Evolutionary conservation across 345 rosid genomes (phyloP).

Genomic region (Microthlaspi erraticum): DNA sequence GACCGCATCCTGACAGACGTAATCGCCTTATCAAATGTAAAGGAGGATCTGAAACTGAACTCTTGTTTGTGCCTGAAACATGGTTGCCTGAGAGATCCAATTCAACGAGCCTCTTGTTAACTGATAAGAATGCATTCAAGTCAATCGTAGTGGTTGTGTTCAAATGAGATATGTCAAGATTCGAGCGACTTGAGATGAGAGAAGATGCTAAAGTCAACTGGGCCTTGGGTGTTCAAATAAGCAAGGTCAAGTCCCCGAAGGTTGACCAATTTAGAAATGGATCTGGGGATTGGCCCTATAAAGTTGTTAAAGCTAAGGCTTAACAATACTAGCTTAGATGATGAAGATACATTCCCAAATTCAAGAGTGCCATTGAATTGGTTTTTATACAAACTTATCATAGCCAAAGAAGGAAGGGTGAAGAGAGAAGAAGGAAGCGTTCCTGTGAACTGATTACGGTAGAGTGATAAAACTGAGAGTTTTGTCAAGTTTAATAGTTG

Average conservation of each 20-base stretch:
- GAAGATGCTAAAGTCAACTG: slow-evolving; percentile 32
- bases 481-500: slow-evolving; percentile 18
- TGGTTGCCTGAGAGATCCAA: slow-evolving; percentile 21
- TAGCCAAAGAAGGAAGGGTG: background rate
- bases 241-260: background rate
- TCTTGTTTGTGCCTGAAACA: background rate
- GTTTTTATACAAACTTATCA: background rate
- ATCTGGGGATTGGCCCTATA: slow-evolving; percentile 24
- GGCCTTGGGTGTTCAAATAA: slow-evolving; percentile 1
- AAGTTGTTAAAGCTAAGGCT: slow-evolving; percentile 26
- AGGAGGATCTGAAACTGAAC: background rate
- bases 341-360: slow-evolving; percentile 5
- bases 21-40: fast-evolving
- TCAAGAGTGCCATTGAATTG: slow-evolving; percentile 1
- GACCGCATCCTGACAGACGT: slow-evolving; percentile 4
- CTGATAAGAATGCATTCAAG: background rate
- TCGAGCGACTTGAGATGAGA: background rate
- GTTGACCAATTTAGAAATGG: slow-evolving; percentile 21
- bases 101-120: fast-evolving
- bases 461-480: background rate
- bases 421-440: slow-evolving; percentile 16
- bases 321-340: background rate
- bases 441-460: background rate
- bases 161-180: slow-evolving; percentile 12
- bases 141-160: slow-evolving; percentile 24